Percentiles rank a stretch among this genome's conserved stretches.
Evolutionary conservation across 2,329 filamentous ascomycete species (phyloP).

Genomic region (Microsporum audouinii): DNA sequence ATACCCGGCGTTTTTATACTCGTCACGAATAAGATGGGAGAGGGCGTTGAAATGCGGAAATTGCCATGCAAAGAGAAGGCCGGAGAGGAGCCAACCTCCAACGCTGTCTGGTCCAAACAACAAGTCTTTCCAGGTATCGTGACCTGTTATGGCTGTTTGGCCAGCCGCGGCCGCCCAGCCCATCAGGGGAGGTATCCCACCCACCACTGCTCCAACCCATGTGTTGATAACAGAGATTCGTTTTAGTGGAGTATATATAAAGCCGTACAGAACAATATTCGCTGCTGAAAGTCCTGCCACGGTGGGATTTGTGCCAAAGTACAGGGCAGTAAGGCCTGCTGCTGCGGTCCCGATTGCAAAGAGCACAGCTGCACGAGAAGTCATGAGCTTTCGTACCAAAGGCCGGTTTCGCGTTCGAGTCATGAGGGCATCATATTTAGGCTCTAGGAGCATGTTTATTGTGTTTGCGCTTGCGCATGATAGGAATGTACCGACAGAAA

Average conservation of each 20-base stretch:
- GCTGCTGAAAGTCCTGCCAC: slow-evolving; percentile 71
- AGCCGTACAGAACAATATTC: slow-evolving; percentile 85
- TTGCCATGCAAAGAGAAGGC: slow-evolving; percentile 85
- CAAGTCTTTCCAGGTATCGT: slow-evolving; percentile 66
- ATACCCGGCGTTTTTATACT: slow-evolving; percentile 64
- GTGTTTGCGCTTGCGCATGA: slow-evolving; percentile 88
- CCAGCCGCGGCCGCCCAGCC: slow-evolving; percentile 93
- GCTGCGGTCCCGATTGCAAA: slow-evolving; percentile 68
- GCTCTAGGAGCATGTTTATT: slow-evolving; percentile 95
- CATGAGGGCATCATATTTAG: slow-evolving; percentile 83
- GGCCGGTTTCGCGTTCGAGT: slow-evolving; percentile 82
- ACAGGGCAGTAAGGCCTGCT: slow-evolving; percentile 60
- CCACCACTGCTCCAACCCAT: slow-evolving; percentile 87
- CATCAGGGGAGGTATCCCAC: slow-evolving; percentile 91
- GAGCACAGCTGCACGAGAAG: slow-evolving; percentile 55
- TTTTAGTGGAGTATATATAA: slow-evolving; percentile 86
- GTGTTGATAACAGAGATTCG: slow-evolving; percentile 78
- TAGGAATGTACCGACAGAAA: slow-evolving; percentile 78
- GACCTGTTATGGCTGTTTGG: slow-evolving; percentile 61
- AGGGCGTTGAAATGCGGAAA: slow-evolving; percentile 97
- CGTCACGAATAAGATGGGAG: slow-evolving; percentile 75
- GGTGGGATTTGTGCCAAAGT: slow-evolving; percentile 87
- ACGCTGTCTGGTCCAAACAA: slow-evolving; percentile 56
- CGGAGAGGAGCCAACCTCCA: slow-evolving; percentile 82
- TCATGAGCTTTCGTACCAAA: slow-evolving; percentile 69